A percentile compares a stretch with the other conserved stretches of the same genome.
Conservation (phyloP, 192 early-diverging fungal genomes). For the Gonapodya prolifera region DNA sequence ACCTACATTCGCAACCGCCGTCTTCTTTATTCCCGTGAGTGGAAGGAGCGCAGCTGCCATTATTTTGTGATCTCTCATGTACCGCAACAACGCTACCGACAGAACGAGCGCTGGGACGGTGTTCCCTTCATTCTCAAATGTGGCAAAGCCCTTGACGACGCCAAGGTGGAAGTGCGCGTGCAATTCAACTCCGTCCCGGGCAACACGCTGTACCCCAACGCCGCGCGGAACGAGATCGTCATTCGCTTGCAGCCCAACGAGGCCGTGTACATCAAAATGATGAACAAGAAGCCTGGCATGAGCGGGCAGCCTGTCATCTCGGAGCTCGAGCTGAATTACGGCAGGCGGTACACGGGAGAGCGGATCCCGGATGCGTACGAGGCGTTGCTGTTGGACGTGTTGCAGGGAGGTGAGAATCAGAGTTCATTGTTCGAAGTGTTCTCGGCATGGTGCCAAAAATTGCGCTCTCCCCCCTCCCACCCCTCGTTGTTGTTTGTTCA, state of each 20-base stretch:
- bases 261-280: constrained; percentile 7
- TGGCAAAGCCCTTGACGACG: constrained; percentile 49
- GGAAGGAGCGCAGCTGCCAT: too few species aligned
- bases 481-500: not conserved
- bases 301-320: constrained; percentile 70
- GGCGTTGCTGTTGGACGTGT: constrained; percentile 77
- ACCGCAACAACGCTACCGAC: too few species aligned
- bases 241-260: constrained; percentile 90
- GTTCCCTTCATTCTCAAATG: constrained; percentile 3
- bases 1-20: constrained; percentile 15
- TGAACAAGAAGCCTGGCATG: not conserved
- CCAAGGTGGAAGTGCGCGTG: constrained; percentile 88
- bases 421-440: too few species aligned
- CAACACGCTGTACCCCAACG: constrained; percentile 50
- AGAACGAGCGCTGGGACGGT: not conserved
- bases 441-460: not conserved
- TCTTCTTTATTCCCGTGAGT: not conserved
- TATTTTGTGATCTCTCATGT: too few species aligned
- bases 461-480: constrained; percentile 69
- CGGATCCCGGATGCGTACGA: constrained; percentile 98
- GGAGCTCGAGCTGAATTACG: constrained; percentile 90
- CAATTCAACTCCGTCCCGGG: constrained; percentile 91
- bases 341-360: constrained; percentile 69
- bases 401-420: constrained; percentile 81
- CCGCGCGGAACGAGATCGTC: constrained; percentile 89